Conservation (phyloP, 1,284 basidiomycete genomes). For the Somion occarium region DNA sequence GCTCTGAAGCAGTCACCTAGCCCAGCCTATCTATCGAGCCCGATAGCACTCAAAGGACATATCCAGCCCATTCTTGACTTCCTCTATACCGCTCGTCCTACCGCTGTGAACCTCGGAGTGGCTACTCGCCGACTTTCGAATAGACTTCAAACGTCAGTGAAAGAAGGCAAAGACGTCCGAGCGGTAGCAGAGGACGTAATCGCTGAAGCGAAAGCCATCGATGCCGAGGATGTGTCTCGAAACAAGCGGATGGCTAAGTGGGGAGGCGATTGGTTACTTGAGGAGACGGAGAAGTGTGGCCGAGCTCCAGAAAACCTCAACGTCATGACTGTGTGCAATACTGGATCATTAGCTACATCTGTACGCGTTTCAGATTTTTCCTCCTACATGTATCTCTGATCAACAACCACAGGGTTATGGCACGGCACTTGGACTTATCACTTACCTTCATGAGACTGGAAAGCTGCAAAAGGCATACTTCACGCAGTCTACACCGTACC, state of each 20-base stretch:
- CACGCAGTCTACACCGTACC: conserved; percentile 91
- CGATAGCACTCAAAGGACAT: conserved; percentile 44
- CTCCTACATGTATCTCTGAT: conserved; percentile 1
- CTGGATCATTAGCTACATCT: conserved; percentile 87
- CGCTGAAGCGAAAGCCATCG: conserved; percentile 59
- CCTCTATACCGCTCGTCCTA: conserved; percentile 84
- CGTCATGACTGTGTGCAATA: conserved; percentile 93
- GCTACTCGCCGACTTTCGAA: conserved; percentile 70
- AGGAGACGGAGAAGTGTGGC: conserved; percentile 45
- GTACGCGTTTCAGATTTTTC: conserved; percentile 38
- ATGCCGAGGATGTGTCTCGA: conserved; percentile 79
- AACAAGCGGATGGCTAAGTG: conserved; percentile 79
- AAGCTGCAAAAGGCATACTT: conserved; percentile 80
- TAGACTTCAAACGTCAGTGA: conserved; percentile 36
- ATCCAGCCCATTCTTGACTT: conserved; percentile 60
- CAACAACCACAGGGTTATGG: conserved; percentile 71
- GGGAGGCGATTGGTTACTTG: conserved; percentile 81
- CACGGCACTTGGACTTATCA: conserved; percentile 91
- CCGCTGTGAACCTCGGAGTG: conserved; percentile 88
- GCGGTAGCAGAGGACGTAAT: conserved; percentile 57
- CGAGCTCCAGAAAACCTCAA: conserved; percentile 54
- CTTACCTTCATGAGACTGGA: conserved; percentile 74
- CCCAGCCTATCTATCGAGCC: conserved; percentile 47
- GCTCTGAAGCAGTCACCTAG: conserved; percentile 38
- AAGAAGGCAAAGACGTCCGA: conserved; percentile 37